Conservation (phyloP, 2,329 filamentous ascomycete genomes). For the Apiospora aurea region DNA sequence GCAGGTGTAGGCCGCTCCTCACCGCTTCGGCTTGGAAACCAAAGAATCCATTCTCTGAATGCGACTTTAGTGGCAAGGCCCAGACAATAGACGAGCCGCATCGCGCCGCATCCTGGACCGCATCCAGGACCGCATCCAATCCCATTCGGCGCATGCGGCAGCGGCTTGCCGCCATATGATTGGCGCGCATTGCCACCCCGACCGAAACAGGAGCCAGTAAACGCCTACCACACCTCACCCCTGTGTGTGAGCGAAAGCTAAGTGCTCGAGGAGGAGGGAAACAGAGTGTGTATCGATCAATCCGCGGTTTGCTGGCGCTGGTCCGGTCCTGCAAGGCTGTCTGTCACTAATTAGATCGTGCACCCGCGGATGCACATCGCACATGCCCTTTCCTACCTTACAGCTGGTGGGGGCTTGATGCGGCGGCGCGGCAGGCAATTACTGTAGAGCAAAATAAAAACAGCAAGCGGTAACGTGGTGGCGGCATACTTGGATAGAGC, state of each 20-base stretch:
- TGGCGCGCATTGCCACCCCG: conserved; percentile 13
- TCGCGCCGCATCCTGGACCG: not conserved
- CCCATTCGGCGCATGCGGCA: conserved; percentile 1
- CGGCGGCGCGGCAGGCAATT: conserved; percentile 5
- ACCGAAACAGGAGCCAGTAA: conserved; percentile 3
- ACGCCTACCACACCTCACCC: not conserved
- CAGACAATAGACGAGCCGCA: conserved; percentile 1
- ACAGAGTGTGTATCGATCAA: not conserved
- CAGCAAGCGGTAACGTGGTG: conserved; percentile 8
- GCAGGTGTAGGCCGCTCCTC: not conserved
- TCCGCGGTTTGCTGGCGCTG: not conserved
- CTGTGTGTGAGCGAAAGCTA: not conserved
- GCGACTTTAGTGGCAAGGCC: not conserved
- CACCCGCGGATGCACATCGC: not conserved
- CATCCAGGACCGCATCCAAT: not conserved
- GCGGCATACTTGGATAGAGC: not conserved
- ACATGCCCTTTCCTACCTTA: not conserved
- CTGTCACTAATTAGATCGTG: conserved; percentile 9
- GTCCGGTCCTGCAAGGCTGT: conserved; percentile 7
- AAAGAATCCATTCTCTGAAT: not conserved
- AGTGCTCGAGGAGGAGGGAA: not conserved
- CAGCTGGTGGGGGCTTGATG: not conserved
- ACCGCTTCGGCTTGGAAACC: conserved; percentile 7
- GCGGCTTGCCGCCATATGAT: conserved; percentile 8
- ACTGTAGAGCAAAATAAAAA: not conserved